Evolutionary conservation across 2,329 filamentous ascomycete genomes (phyloP).

Genomic region (Dactylonectria estremocensis): DNA sequence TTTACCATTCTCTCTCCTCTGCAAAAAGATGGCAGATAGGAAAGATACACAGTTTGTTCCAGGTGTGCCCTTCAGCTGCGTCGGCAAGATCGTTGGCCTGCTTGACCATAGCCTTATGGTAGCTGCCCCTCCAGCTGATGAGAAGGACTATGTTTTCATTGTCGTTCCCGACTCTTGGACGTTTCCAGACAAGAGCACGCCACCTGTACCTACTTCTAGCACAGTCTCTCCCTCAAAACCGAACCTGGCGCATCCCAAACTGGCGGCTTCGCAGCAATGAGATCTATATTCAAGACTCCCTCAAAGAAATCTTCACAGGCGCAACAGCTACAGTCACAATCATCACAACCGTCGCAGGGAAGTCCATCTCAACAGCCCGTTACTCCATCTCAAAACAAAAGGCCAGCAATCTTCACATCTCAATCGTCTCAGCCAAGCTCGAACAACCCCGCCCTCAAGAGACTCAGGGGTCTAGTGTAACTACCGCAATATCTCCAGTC

Average conservation of each 20-base stretch:
- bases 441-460: not conserved
- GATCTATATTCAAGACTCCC: no score
- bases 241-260: no score
- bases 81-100: not conserved
- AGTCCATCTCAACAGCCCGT: not conserved
- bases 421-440: not conserved
- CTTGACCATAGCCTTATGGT: no score
- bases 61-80: not conserved
- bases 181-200: no score
- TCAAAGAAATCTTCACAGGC: no score
- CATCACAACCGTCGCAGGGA: not conserved
- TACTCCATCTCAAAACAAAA: constrained; percentile 22
- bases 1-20: no score
- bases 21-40: not conserved
- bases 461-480: no score
- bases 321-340: not conserved
- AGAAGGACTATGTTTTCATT: no score
- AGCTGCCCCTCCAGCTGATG: no score
- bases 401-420: constrained; percentile 9
- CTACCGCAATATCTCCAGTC: no score
- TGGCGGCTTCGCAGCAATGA: no score
- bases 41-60: not conserved
- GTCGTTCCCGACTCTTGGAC: no score
- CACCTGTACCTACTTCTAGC: not conserved
- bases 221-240: constrained; percentile 7